Evolutionary conservation across 805 yeast species (phyloP).

Genomic region (Teunomyces cretensis): DNA sequence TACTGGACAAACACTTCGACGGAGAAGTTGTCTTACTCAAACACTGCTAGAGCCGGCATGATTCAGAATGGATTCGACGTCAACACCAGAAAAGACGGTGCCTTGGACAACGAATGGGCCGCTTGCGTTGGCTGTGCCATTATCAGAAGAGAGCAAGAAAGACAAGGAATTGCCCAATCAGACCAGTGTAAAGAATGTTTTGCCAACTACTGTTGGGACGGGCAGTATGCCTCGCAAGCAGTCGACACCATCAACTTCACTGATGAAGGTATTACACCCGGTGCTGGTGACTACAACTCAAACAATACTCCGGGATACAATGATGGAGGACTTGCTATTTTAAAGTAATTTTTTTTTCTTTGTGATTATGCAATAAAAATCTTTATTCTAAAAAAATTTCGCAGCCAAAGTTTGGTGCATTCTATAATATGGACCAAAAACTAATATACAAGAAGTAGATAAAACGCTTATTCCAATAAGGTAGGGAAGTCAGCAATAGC

Average conservation of each 20-base stretch:
- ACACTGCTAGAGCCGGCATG: slow-evolving; percentile 55
- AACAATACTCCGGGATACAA: slow-evolving; percentile 7
- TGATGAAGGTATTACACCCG: slow-evolving; percentile 8
- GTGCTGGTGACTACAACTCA: slow-evolving; percentile 8
- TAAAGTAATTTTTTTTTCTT: background rate
- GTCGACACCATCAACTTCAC: slow-evolving; percentile 11
- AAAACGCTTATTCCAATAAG: slow-evolving; percentile 46
- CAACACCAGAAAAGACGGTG: slow-evolving; percentile 61
- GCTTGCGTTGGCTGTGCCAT: slow-evolving; percentile 82
- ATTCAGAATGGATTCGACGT: slow-evolving; percentile 74
- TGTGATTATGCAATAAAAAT: too few relatives aligned
- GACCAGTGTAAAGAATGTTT: slow-evolving; percentile 73
- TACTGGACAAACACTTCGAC: slow-evolving; percentile 71
- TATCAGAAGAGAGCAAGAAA: slow-evolving; percentile 72
- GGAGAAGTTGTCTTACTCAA: slow-evolving; percentile 58
- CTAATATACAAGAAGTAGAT: slow-evolving; percentile 7
- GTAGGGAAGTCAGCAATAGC: slow-evolving; percentile 75
- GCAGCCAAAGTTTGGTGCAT: background rate
- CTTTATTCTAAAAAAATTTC: background rate
- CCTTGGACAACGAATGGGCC: slow-evolving; percentile 66
- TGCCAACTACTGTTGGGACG: slow-evolving; percentile 73
- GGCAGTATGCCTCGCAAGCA: slow-evolving; percentile 21
- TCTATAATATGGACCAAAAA: slow-evolving; percentile 3
- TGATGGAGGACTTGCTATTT: slow-evolving; percentile 6
- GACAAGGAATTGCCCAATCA: slow-evolving; percentile 55